These are phyloP conservation scores for Hirschioporus abietinus DNA, from an alignment of 768 basidiomycete species.

Conservation along the genomic window DNA sequence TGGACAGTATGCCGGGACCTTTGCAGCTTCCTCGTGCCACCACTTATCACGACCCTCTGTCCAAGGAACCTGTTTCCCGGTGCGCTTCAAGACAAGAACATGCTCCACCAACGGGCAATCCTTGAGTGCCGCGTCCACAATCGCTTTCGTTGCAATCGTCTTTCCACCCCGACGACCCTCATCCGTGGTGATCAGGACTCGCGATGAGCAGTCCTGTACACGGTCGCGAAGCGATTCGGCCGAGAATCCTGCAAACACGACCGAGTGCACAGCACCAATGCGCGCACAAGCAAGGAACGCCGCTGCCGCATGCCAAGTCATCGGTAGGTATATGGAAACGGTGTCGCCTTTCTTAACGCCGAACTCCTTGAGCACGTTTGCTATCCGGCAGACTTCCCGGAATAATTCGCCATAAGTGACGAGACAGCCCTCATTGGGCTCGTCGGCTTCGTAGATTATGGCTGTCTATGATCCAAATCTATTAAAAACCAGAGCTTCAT, in stretches of 20 bases:
- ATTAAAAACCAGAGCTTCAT: background rate
- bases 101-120: slow-evolving; percentile 84
- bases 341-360: slow-evolving; percentile 96
- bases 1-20: slow-evolving; percentile 84
- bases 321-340: slow-evolving; percentile 88
- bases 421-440: slow-evolving; percentile 72
- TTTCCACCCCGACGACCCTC: slow-evolving; percentile 95
- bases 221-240: slow-evolving; percentile 93
- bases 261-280: slow-evolving; percentile 94
- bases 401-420: slow-evolving; percentile 83
- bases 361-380: slow-evolving; percentile 85
- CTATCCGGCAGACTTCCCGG: slow-evolving; percentile 81
- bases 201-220: slow-evolving; percentile 79
- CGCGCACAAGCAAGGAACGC: slow-evolving; percentile 98
- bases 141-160: slow-evolving; percentile 88
- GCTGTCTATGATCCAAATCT: slow-evolving; percentile 54
- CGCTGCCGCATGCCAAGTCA: slow-evolving; percentile 93
- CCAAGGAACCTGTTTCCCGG: slow-evolving; percentile 79
- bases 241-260: slow-evolving; percentile 96
- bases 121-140: slow-evolving; percentile 88
- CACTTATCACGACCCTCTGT: slow-evolving; percentile 82
- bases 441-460: slow-evolving; percentile 98
- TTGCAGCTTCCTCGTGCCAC: slow-evolving; percentile 92
- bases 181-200: slow-evolving; percentile 93
- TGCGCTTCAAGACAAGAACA: slow-evolving; percentile 83